phyloP scores from a whole-genome alignment of 257 asterid genomes.

The Nicotiana obtusifolia region DNA sequence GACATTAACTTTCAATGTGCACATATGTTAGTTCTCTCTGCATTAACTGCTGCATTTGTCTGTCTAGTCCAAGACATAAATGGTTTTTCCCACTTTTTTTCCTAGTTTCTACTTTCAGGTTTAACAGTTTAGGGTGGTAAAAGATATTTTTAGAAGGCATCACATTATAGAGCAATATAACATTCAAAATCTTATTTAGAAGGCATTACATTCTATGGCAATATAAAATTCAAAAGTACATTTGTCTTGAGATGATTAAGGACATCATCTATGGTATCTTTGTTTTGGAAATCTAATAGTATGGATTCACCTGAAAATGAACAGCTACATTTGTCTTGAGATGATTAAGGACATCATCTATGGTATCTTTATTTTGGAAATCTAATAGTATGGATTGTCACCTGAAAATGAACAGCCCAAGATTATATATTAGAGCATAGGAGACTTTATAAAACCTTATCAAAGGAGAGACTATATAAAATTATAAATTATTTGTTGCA shows the following conservation, averaged over 20 bases:
- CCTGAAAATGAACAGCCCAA: conserved; percentile 37
- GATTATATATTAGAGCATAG: neutral
- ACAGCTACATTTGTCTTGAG: conserved; percentile 61
- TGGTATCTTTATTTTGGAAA: conserved; percentile 67
- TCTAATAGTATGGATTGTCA: conserved; percentile 53
- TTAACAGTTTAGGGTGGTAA: neutral
- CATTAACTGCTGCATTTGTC: neutral
- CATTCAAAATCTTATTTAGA: neutral
- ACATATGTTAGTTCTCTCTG: neutral
- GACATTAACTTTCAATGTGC: neutral
- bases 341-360: conserved; percentile 64
- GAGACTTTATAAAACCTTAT: too few species aligned
- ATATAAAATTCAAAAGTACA: conserved; percentile 19
- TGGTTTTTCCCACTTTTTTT: neutral
- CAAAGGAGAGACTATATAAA: neutral
- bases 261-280: conserved; percentile 67
- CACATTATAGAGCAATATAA: neutral
- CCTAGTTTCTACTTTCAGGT: conserved; percentile 4
- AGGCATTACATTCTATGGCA: neutral
- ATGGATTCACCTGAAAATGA: conserved; percentile 19
- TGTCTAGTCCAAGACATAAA: too few species aligned
- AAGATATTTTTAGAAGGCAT: neutral
- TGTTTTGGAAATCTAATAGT: conserved; percentile 69
- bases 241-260: conserved; percentile 58
- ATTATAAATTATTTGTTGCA: neutral